A percentile compares a stretch with the other conserved stretches of the same genome.
phyloP scores from a whole-genome alignment of 352 stramenopile species.

The Phytophthora cryptogea region DNA sequence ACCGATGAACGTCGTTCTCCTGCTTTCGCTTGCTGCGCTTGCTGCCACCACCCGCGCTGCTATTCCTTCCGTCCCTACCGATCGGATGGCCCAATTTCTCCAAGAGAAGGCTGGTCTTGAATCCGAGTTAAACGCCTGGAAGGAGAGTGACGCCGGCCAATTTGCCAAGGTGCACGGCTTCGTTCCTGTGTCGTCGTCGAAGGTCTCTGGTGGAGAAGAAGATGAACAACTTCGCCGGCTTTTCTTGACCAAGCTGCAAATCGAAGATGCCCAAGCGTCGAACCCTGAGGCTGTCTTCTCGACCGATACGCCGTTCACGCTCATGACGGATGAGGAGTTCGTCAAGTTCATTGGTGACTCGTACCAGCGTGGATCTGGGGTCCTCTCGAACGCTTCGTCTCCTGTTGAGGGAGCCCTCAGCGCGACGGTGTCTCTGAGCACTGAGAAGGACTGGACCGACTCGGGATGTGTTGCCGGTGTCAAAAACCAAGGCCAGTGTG shows the following conservation, averaged over 20 bases:
- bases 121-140: slow-evolving; percentile 53
- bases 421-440: slow-evolving; percentile 8
- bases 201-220: not conserved
- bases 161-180: slow-evolving; percentile 57
- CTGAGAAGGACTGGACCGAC: slow-evolving; percentile 63
- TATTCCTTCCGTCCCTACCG: slow-evolving; percentile 31
- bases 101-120: slow-evolving; percentile 44
- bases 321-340: slow-evolving; percentile 79
- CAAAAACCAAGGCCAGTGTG: slow-evolving; percentile 97
- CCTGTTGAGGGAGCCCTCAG: slow-evolving; percentile 11
- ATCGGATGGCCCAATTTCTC: slow-evolving; percentile 50
- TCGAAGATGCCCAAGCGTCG: slow-evolving; percentile 45
- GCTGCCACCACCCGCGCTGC: slow-evolving; percentile 15
- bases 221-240: slow-evolving; percentile 63
- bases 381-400: slow-evolving; percentile 2
- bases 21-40: slow-evolving; percentile 32
- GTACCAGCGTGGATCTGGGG: slow-evolving; percentile 29
- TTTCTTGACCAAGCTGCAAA: slow-evolving; percentile 65
- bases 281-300: slow-evolving; percentile 75
- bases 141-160: slow-evolving; percentile 48
- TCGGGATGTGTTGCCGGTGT: slow-evolving; percentile 67
- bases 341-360: slow-evolving; percentile 50
- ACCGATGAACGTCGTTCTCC: slow-evolving; percentile 42
- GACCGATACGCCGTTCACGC: slow-evolving; percentile 66
- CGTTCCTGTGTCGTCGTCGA: slow-evolving; percentile 25